These are phyloP conservation scores for Pseudopyrenochaeta lycopersici DNA, from an alignment of 2,329 filamentous ascomycete species.

Conservation along the genomic window DNA sequence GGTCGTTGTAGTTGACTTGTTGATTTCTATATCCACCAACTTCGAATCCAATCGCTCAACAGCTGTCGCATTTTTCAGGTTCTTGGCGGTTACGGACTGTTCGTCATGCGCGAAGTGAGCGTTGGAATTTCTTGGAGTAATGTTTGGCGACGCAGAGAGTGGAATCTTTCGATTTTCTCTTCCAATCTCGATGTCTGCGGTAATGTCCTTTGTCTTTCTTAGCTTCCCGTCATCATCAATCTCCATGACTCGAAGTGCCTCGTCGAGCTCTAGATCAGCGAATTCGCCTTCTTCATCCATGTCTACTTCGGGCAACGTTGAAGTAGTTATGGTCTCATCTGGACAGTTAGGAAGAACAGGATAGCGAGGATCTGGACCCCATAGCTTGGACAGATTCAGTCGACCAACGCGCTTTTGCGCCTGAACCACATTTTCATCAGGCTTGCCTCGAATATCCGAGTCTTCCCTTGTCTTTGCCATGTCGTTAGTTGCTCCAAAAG, in stretches of 20 bases:
- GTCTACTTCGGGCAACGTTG: neutral
- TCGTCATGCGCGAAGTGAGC: too few relatives aligned
- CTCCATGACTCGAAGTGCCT: conserved; percentile 24
- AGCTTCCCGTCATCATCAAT: conserved; percentile 19
- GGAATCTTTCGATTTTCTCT: conserved; percentile 1
- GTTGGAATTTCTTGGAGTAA: too few relatives aligned
- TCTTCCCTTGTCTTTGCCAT: neutral
- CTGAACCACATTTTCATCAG: neutral
- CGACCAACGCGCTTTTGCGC: conserved; percentile 28
- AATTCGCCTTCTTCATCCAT: conserved; percentile 24
- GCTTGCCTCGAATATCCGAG: neutral
- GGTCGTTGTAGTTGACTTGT: neutral
- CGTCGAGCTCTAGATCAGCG: conserved; percentile 39
- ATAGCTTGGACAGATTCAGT: conserved; percentile 22
- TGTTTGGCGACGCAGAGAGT: too few relatives aligned
- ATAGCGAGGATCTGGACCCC: conserved; percentile 23
- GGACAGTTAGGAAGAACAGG: conserved; percentile 16
- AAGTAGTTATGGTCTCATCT: neutral
- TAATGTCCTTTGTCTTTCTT: conserved; percentile 1
- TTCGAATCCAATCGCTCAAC: neutral
- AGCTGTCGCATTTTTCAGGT: neutral
- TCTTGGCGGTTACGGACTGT: neutral
- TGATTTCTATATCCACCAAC: neutral
- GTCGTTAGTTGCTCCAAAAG: conserved; percentile 6
- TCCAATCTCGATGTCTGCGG: neutral